These are phyloP conservation scores for Neurospora tetrasperma DNA, from an alignment of 495 filamentous ascomycete species.

Conservation along the genomic window DNA sequence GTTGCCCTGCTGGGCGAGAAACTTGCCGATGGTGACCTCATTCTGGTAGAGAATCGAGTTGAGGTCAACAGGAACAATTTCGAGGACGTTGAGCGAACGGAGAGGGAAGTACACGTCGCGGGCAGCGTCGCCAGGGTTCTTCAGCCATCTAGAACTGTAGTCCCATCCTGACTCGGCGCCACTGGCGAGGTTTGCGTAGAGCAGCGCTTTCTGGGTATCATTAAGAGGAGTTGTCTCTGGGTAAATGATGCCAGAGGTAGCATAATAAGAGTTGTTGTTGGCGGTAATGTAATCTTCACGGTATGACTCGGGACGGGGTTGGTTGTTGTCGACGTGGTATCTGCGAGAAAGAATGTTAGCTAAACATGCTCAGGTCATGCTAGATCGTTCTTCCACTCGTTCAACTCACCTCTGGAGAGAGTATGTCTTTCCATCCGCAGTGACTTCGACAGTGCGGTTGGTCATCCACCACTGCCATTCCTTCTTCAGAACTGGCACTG, in stretches of 20 bases:
- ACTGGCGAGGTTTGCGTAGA: constrained; percentile 37
- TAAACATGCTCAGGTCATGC: background rate
- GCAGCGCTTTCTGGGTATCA: constrained; percentile 25
- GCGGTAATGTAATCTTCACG: constrained; percentile 38
- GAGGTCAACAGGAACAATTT: constrained; percentile 35
- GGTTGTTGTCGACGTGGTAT: constrained; percentile 36
- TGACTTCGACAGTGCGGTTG: constrained; percentile 33
- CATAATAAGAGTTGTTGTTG: constrained; percentile 37
- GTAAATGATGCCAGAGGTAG: constrained; percentile 36
- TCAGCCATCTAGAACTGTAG: constrained; percentile 32
- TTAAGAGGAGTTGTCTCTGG: constrained; percentile 30
- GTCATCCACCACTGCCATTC: constrained; percentile 37
- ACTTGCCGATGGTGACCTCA: constrained; percentile 31
- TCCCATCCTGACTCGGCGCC: constrained; percentile 44
- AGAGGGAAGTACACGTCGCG: constrained; percentile 40
- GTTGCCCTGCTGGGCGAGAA: constrained; percentile 26
- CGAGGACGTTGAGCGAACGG: constrained; percentile 33
- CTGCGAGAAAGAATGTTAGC: constrained; percentile 13
- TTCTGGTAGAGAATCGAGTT: constrained; percentile 43
- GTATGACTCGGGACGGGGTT: constrained; percentile 41
- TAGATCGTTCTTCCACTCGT: background rate
- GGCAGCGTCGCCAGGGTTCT: constrained; percentile 32
- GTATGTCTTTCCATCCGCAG: constrained; percentile 25
- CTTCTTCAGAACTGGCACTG: constrained; percentile 37
- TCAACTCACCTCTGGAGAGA: constrained; percentile 30